Base-by-base conservation (phyloP, 148 eudicot genomes). In the Gaultheria prostrata region DNA sequence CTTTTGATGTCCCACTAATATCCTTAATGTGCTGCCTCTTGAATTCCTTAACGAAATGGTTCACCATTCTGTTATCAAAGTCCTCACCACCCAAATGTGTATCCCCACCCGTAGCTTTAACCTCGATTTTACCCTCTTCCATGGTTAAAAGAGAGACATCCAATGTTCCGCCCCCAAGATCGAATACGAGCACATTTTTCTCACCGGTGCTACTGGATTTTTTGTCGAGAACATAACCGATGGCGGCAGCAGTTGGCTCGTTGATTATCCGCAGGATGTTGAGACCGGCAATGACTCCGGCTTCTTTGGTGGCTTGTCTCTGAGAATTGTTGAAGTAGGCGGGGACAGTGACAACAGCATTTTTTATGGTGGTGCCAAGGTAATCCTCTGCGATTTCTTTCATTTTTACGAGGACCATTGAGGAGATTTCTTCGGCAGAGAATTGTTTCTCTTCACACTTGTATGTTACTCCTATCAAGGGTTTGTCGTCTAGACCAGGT, bases 351-450 rank as follows among this genome's bases (percentile, higher is more conserved):
- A 76, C 1, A 0, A 76, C 79, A 0, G 39, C 79, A 1, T 76
- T 76, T 13, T 48, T 76, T 14, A 76, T 1, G 0, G 21, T 74
- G 14, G 77, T 74, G n/a, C 77, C 51, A 0, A 74, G 53, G 32
- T 74, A 74, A 45, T 48, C 30, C 51, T 74, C 77, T 0, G 77
- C 77, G 1, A n/a, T 74, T 35, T 74, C 77, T 74, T 10, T 74
- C 30, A 74, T 74, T n/a, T 74, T 74, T 0, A 3, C 0, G 0
- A 74, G 53, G 77, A 74, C 77, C 77, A 74, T 74, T 9, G 77
- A 74, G 0, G 77, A 74, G 28, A 74, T 74, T 74, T 74, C 77
- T 74, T 74, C 53, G 1, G 79, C 57, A 5, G 79, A 24, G 53
- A 76, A 76, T 24, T 49, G 79, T 15, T 49, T 76, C 35, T 76